Percentiles rank a stretch among this genome's conserved stretches.
phyloP scores from a whole-genome alignment of 1,284 basidiomycete species.

The Trametes polyzona region DNA sequence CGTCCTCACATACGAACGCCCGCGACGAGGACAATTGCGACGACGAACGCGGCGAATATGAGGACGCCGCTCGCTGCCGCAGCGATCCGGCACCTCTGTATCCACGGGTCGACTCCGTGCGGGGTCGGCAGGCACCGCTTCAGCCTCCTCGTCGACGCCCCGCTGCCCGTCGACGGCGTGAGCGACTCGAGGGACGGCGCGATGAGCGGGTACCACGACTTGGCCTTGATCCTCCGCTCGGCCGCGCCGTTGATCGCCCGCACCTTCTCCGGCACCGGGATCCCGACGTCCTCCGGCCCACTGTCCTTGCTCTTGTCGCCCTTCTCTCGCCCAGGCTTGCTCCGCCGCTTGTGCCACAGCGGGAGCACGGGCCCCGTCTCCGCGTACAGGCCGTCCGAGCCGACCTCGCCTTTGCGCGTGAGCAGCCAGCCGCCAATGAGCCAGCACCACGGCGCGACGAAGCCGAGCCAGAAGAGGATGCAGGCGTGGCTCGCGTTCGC shows the following conservation, averaged over 20 bases:
- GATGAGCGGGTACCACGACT: constrained; percentile 28
- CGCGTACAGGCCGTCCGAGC: constrained; percentile 20
- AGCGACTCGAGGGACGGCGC: constrained; percentile 32
- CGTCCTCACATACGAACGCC: constrained; percentile 14
- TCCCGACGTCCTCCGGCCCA: background rate
- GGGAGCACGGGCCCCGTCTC: constrained; percentile 35
- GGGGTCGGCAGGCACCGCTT: constrained; percentile 19
- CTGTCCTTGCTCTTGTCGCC: background rate
- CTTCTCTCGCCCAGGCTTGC: constrained; percentile 3
- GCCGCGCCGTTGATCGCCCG: constrained; percentile 5
- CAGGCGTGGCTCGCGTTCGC: constrained; percentile 46
- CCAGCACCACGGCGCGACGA: constrained; percentile 68
- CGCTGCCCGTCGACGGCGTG: constrained; percentile 26
- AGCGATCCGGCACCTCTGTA: constrained; percentile 49
- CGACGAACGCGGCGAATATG: constrained; percentile 40
- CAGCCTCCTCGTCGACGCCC: constrained; percentile 24
- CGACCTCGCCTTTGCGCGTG: constrained; percentile 36
- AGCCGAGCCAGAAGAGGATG: constrained; percentile 72
- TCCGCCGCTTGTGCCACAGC: constrained; percentile 34
- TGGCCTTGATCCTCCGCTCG: constrained; percentile 18
- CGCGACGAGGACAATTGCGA: constrained; percentile 42
- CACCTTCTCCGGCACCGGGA: constrained; percentile 10
- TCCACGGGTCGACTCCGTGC: constrained; percentile 44
- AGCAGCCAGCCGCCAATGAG: constrained; percentile 75
- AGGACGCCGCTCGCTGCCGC: constrained; percentile 46